phyloP scores from a whole-genome alignment of 371 early-diverging fungal species.

The Cokeromyces recurvatus region DNA sequence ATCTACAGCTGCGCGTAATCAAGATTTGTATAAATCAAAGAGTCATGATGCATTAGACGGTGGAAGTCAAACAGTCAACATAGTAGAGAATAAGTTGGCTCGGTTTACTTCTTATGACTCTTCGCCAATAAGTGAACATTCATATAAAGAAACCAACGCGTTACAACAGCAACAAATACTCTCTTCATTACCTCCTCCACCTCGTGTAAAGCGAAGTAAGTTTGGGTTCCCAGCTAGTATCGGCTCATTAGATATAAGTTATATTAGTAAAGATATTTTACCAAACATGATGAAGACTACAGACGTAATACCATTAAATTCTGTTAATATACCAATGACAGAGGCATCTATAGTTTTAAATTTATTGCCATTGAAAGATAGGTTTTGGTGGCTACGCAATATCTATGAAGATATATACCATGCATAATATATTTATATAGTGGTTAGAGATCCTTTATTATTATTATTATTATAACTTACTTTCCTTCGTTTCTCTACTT shows the following conservation, averaged over 20 bases:
- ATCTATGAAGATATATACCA: constrained; percentile 21
- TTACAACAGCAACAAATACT: constrained; percentile 3
- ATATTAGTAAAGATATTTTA: constrained; percentile 6
- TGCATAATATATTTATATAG: too few species aligned
- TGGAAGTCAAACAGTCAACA: not conserved
- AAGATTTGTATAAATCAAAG: not conserved
- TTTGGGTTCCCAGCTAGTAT: constrained; percentile 9
- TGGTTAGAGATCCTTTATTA: too few species aligned
- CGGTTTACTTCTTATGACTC: too few species aligned
- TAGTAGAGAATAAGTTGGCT: not conserved
- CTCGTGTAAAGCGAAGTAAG: constrained; percentile 22
- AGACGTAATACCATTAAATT: not conserved
- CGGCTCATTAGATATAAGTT: constrained; percentile 4
- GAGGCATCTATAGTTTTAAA: constrained; percentile 12
- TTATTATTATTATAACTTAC: too few species aligned
- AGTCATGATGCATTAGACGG: not conserved
- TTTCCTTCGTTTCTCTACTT: too few species aligned
- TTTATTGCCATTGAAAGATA: constrained; percentile 17
- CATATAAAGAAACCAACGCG: not conserved
- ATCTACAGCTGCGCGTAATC: constrained; percentile 1
- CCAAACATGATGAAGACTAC: constrained; percentile 10
- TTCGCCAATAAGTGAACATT: not conserved
- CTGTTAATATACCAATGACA: not conserved
- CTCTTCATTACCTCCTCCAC: constrained; percentile 21
- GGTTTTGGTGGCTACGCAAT: constrained; percentile 27